Evolutionary conservation across 805 yeast species (phyloP).

Genomic region (Kluyveromyces lactis): DNA sequence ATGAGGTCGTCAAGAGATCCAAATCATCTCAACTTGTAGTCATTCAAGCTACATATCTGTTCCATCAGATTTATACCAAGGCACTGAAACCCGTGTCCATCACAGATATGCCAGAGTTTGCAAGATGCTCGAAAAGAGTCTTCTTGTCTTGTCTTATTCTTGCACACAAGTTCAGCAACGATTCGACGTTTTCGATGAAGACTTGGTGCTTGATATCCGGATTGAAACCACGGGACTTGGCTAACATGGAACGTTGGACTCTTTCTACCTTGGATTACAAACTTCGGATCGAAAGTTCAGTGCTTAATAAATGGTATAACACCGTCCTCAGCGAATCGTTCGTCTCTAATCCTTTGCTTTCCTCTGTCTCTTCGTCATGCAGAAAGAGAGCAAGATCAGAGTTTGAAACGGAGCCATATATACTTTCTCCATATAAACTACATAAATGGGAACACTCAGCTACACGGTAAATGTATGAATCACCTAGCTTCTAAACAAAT

Average conservation of each 20-base stretch:
- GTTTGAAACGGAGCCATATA: background rate
- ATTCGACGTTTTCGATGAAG: conserved; percentile 21
- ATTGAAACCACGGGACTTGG: conserved; percentile 10
- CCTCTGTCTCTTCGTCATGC: background rate
- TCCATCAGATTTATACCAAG: conserved; percentile 10
- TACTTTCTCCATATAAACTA: too few relatives aligned
- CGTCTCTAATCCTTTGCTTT: background rate
- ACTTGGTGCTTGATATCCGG: conserved; percentile 23
- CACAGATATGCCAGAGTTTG: conserved; percentile 17
- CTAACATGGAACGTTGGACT: conserved; percentile 24
- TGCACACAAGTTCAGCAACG: conserved; percentile 21
- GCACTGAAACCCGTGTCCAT: conserved; percentile 5
- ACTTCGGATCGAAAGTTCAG: background rate
- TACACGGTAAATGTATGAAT: too few relatives aligned
- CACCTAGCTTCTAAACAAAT: too few relatives aligned
- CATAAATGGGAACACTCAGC: too few relatives aligned
- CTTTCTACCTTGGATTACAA: conserved; percentile 15
- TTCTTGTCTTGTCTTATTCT: conserved; percentile 18
- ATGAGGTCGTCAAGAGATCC: conserved; percentile 20
- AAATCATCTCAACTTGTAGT: conserved; percentile 15
- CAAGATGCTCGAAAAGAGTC: conserved; percentile 20
- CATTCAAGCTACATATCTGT: conserved; percentile 15
- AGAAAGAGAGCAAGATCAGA: background rate
- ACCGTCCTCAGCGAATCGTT: background rate
- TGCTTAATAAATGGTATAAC: background rate